phyloP scores from a whole-genome alignment of 2,329 filamentous ascomycete species.

The Sporothrix mexicana region DNA sequence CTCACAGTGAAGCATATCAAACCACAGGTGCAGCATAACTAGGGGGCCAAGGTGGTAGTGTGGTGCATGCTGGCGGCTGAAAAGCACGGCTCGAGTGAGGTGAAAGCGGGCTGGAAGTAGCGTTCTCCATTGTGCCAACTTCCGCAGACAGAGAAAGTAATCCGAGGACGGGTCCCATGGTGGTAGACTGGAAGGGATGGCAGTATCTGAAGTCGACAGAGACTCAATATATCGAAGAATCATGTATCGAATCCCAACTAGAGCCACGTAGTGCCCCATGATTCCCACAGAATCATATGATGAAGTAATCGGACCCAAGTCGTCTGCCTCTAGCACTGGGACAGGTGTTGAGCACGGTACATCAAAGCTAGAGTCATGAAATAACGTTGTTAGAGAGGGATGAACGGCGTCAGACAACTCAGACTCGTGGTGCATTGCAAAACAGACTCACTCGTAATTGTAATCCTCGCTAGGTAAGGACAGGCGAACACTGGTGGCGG shows the following conservation, averaged over 20 bases:
- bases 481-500: not conserved
- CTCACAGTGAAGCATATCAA: conserved; percentile 15
- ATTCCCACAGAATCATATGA: not conserved
- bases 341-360: not conserved
- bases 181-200: too few relatives aligned
- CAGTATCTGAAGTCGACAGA: too few relatives aligned
- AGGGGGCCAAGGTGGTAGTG: conserved; percentile 13
- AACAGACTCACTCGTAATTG: conserved; percentile 10
- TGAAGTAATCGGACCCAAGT: not conserved
- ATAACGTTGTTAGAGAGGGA: too few relatives aligned
- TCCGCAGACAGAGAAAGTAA: conserved; percentile 6
- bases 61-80: conserved; percentile 7
- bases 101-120: not conserved
- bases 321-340: not conserved
- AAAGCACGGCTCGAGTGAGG: not conserved
- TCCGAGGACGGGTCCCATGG: conserved; percentile 11
- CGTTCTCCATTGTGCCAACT: not conserved
- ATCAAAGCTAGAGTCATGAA: too few relatives aligned
- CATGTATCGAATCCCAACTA: conserved; percentile 10
- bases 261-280: conserved; percentile 3
- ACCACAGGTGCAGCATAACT: conserved; percentile 13
- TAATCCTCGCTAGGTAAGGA: conserved; percentile 7
- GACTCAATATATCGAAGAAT: conserved; percentile 20
- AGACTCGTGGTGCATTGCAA: too few relatives aligned
- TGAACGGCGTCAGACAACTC: too few relatives aligned